Evolutionary conservation across 2,329 filamentous ascomycete species (phyloP).

Genomic region (Periconia digitata): DNA sequence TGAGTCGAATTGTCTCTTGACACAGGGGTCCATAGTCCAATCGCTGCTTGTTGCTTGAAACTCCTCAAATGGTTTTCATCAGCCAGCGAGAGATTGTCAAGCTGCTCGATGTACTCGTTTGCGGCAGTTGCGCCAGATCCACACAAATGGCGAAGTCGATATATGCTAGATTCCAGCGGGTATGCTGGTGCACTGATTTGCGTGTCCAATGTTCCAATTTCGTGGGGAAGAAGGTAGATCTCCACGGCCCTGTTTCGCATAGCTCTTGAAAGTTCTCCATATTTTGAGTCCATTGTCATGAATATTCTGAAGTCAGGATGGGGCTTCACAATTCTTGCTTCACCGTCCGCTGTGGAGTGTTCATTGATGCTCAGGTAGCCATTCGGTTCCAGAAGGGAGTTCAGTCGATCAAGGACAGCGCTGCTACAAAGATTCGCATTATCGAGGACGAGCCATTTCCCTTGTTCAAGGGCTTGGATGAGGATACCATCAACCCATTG

Average conservation of each 20-base stretch:
- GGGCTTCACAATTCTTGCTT: slow-evolving; percentile 76
- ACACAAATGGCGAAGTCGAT: slow-evolving; percentile 40
- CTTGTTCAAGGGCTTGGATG: slow-evolving; percentile 80
- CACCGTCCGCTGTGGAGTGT: slow-evolving; percentile 79
- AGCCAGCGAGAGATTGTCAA: slow-evolving; percentile 40
- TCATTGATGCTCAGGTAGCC: slow-evolving; percentile 91
- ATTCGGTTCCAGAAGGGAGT: slow-evolving; percentile 89
- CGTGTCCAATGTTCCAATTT: slow-evolving; percentile 1
- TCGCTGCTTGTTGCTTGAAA: slow-evolving; percentile 31
- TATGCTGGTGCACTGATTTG: slow-evolving; percentile 20
- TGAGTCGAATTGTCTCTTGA: too few relatives aligned
- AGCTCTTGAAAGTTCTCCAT: slow-evolving; percentile 90
- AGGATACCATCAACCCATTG: slow-evolving; percentile 96
- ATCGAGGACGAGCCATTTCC: slow-evolving; percentile 91
- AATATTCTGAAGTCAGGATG: slow-evolving; percentile 91
- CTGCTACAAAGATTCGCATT: slow-evolving; percentile 97
- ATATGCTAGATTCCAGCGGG: slow-evolving; percentile 41
- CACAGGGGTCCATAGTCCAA: slow-evolving; percentile 25
- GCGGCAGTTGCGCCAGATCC: slow-evolving; percentile 8
- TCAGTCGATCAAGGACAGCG: slow-evolving; percentile 89
- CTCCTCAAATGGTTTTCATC: slow-evolving; percentile 31
- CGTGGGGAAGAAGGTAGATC: slow-evolving; percentile 65
- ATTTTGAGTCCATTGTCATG: slow-evolving; percentile 85
- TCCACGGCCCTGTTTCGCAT: slow-evolving; percentile 97
- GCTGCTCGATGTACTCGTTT: slow-evolving; percentile 19